Evolutionary conservation across 2,329 filamentous ascomycete genomes (phyloP).

Genomic region (Fusarium ramigenum): DNA sequence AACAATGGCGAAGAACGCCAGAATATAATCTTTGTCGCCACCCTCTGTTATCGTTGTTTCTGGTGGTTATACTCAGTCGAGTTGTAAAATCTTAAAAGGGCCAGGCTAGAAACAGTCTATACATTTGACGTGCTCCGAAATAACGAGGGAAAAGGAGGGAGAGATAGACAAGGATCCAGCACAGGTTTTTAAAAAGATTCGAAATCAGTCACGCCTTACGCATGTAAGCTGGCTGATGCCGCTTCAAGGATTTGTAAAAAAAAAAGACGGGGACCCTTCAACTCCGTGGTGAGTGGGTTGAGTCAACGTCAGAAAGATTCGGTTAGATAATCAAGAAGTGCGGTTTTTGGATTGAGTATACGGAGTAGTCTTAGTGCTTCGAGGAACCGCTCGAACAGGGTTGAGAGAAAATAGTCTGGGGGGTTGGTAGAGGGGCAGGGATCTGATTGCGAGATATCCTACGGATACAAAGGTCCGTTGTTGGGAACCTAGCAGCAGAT

Average conservation of each 20-base stretch:
- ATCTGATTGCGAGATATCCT: slow-evolving; percentile 4
- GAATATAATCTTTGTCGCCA: neutral
- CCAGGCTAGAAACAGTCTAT: neutral
- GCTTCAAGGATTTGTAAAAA: neutral
- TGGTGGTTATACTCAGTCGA: neutral
- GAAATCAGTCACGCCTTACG: slow-evolving; percentile 16
- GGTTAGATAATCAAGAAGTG: slow-evolving; percentile 11
- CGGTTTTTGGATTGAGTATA: neutral
- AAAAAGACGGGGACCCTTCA: slow-evolving; percentile 16
- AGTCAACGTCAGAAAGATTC: slow-evolving; percentile 22
- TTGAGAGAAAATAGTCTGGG: neutral
- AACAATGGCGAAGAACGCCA: slow-evolving; percentile 19
- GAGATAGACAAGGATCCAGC: slow-evolving; percentile 2
- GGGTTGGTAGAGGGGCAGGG: slow-evolving; percentile 4
- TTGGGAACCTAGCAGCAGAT: slow-evolving; percentile 7
- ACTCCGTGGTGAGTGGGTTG: slow-evolving; percentile 15
- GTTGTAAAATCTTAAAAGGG: neutral
- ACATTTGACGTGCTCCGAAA: neutral
- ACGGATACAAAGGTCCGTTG: neutral
- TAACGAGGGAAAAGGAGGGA: neutral
- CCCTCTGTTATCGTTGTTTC: neutral
- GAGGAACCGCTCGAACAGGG: slow-evolving; percentile 7
- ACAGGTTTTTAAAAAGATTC: slow-evolving; percentile 11
- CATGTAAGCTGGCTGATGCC: slow-evolving; percentile 29
- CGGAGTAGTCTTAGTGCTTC: slow-evolving; percentile 19